Evolutionary conservation across 352 stramenopile genomes (phyloP), one percentile per base, ranked within the genome.

Genomic region (Phytophthora colocasiae): DNA sequence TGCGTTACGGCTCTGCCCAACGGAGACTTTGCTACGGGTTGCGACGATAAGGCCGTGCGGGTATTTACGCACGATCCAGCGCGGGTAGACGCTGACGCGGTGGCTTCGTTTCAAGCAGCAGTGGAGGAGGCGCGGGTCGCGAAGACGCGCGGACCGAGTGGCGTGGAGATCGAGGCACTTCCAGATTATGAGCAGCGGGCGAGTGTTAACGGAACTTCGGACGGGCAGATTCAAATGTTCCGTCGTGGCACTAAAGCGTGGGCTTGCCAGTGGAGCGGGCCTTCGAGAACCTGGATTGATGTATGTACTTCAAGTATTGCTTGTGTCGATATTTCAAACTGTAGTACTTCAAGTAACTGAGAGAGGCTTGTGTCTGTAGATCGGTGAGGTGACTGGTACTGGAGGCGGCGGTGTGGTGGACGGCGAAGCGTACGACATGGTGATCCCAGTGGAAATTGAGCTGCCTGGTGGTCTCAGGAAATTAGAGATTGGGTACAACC

Each of bases 401-500:
- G 87, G 89, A 5, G 86, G 93, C 7, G 89, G 84, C 4, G 91
- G 89, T 26, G 83, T 90, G 12, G 83, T 99, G 11, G 92, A 99
- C 67, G 96, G 96, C 6, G 84, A 96, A 36, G 77, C 83, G 10
- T 99, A 96, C 67, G 96, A 99, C 65, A 96, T 98, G 81, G 93
- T 99, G 17, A 97, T 99, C 26, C 96, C 96, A 0, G 97, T 99
- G 54, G 97, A 99, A 73, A 95, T 99, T 45, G 97, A 99, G 66
- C 77, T 96, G 22, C 85, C 94, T 3, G 92, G 97, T 17, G 92
- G 91, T 6, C 74, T 99, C 0, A 86, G 87, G 46, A 98, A 94
- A 48, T 83, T 99, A n/a, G 80, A 98, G 67, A 98, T 99, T 65
- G 97, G 96, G 14, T 99, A 98, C 85, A 99, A 99, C 66, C 97